Evolutionary conservation across 257 asterid species (phyloP), one percentile per base, ranked within the genome.

Genomic region (Rhazya stricta): DNA sequence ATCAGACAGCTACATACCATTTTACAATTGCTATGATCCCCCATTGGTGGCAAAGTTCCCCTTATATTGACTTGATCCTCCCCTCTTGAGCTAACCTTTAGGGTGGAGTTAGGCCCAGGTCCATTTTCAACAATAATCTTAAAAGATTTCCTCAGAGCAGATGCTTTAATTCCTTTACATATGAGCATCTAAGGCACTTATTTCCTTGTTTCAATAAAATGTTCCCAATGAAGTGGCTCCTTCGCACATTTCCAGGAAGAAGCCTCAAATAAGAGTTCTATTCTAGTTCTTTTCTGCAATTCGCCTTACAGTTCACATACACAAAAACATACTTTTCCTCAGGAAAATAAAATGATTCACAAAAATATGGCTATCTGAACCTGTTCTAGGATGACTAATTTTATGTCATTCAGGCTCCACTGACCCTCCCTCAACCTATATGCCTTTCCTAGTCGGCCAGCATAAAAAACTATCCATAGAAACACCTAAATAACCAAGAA

Each of bases 391-490:
- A 43, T 43, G 32, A 42, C 10, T 41, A 68, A n/a, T n/a, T n/a
- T n/a, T n/a, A n/a, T n/a, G 18, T 5, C 72, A 68, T 61, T 21
- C 61, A 67, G 37, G 27, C 73, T 13, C 37, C 62, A 42, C 58
- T 51, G 27, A 50, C 32, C n/a, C 74, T 63, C 54, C 42, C 9
- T 11, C 56, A 32, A 63, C 8, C 46, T 46, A 45, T 32, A 21
- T 34, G 51, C 34, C 41, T 36, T 48, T 63, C 30, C 65, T 56
- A 57, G 73, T 18, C 57, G 48, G 41, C 21, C 4, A 41, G 51
- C 62, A 62, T 75, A 45, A 79, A 70, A 27, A 6, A 45, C 56
- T 43, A 66, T 42, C 16, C 23, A 72, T 27, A 9, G 25, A 70
- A 68, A 19, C 11, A 48, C 10, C 4, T 53, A 69, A 67, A n/a